Evolutionary conservation across 1,284 basidiomycete species (phyloP).

Genomic region (Cryptococcus sp.): DNA sequence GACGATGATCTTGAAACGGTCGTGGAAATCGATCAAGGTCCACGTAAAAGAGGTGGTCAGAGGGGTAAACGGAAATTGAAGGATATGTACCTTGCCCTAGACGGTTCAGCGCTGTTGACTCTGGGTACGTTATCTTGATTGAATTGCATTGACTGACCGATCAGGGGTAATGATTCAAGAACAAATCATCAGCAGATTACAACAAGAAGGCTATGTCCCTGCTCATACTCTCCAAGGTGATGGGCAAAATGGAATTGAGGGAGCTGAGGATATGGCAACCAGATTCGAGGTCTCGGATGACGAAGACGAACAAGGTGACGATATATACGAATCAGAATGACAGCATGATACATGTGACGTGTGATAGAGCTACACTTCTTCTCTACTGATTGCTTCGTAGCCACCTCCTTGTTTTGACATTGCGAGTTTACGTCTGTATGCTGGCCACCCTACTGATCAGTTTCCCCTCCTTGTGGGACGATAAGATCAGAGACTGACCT

Average conservation of each 20-base stretch:
- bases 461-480: too few species aligned
- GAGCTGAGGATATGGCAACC: background rate
- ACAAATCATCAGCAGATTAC: conserved; percentile 15
- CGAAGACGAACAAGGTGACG: background rate
- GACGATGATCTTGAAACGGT: background rate
- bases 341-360: background rate
- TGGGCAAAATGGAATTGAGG: background rate
- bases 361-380: conserved; percentile 20
- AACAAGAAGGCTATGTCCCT: conserved; percentile 14
- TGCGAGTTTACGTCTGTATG: conserved; percentile 33
- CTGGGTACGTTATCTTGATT: conserved; percentile 21
- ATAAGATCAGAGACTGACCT: conserved; percentile 47
- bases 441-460: conserved; percentile 30
- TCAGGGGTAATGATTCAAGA: conserved; percentile 30
- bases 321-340: background rate
- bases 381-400: conserved; percentile 30
- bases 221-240: background rate
- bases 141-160: background rate
- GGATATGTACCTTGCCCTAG: conserved; percentile 33
- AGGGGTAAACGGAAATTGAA: conserved; percentile 18
- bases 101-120: conserved; percentile 31
- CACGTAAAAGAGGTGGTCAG: conserved; percentile 1
- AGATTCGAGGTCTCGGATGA: conserved; percentile 1
- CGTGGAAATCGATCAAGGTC: background rate
- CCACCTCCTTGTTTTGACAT: conserved; percentile 17